These are phyloP conservation scores for Hemileccinum rubropunctum DNA, from an alignment of 768 basidiomycete genomes.

Conservation along the genomic window DNA sequence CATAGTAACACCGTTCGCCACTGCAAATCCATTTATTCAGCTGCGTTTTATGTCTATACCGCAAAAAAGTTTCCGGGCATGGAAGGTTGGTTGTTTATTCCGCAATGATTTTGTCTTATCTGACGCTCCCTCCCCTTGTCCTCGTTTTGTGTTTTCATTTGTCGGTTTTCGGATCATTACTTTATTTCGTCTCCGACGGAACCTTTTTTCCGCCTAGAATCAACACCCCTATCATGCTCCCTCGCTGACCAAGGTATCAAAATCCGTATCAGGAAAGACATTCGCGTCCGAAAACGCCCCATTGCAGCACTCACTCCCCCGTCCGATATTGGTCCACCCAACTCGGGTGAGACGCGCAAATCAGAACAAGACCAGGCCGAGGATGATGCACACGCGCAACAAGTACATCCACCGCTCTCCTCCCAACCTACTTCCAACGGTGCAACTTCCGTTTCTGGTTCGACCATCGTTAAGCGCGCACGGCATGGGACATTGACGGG, in stretches of 20 bases:
- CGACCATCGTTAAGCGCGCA: conserved; percentile 21
- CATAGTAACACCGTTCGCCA: conserved; percentile 79
- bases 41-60: conserved; percentile 91
- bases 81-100: conserved; percentile 60
- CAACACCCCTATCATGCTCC: conserved; percentile 83
- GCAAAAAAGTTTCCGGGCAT: conserved; percentile 97
- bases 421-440: conserved; percentile 11
- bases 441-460: not conserved
- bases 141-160: conserved; percentile 14
- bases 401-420: not conserved
- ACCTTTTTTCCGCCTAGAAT: conserved; percentile 48
- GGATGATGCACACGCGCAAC: conserved; percentile 18
- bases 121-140: conserved; percentile 11
- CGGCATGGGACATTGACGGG: conserved; percentile 28
- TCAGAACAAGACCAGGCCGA: conserved; percentile 30
- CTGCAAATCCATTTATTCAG: conserved; percentile 86
- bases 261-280: conserved; percentile 90
- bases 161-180: conserved; percentile 19
- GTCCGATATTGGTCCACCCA: conserved; percentile 14
- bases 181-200: conserved; percentile 12
- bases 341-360: conserved; percentile 14
- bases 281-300: conserved; percentile 75
- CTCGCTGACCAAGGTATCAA: conserved; percentile 96
- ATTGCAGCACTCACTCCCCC: conserved; percentile 34
- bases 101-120: conserved; percentile 18